These are phyloP conservation scores for Picochlorum sp. DNA, from an alignment of 139 green algal genomes.

Conservation along the genomic window DNA sequence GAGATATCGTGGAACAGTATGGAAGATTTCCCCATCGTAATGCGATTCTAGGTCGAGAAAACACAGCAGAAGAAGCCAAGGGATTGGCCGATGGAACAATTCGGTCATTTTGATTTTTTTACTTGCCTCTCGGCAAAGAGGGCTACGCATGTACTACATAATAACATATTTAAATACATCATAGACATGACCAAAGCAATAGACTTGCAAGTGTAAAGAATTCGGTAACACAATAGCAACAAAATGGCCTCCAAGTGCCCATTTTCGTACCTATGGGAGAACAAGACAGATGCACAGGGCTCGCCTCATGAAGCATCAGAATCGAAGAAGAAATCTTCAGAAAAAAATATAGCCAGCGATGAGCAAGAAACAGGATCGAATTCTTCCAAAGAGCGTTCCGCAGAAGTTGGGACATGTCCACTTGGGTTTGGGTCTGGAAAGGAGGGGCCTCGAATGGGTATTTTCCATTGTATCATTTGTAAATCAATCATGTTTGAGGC, in stretches of 20 bases:
- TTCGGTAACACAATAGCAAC: background rate
- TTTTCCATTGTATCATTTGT: constrained; percentile 29
- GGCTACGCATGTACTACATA: too few species aligned
- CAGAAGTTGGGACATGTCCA: background rate
- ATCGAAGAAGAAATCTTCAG: background rate
- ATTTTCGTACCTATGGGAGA: background rate
- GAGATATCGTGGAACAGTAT: constrained; percentile 14
- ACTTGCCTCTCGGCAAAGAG: too few species aligned
- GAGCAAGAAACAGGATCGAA: background rate
- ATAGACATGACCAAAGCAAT: too few species aligned
- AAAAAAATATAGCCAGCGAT: background rate
- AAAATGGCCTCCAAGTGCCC: constrained; percentile 1
- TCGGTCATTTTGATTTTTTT: constrained; percentile 14
- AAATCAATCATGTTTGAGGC: constrained; percentile 21
- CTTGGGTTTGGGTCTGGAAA: constrained; percentile 4
- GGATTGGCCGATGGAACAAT: constrained; percentile 49
- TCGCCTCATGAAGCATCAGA: too few species aligned
- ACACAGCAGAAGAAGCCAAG: constrained; percentile 39
- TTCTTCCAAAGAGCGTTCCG: background rate
- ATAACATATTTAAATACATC: too few species aligned
- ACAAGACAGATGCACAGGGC: background rate
- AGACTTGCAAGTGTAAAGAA: too few species aligned
- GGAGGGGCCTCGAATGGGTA: constrained; percentile 9
- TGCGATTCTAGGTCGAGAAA: constrained; percentile 34
- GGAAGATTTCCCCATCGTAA: constrained; percentile 60